A percentile compares a stretch with the other conserved stretches of the same genome.
These are phyloP conservation scores for Suhomyces canberraensis DNA, from an alignment of 805 yeast genomes.

Conservation along the genomic window DNA sequence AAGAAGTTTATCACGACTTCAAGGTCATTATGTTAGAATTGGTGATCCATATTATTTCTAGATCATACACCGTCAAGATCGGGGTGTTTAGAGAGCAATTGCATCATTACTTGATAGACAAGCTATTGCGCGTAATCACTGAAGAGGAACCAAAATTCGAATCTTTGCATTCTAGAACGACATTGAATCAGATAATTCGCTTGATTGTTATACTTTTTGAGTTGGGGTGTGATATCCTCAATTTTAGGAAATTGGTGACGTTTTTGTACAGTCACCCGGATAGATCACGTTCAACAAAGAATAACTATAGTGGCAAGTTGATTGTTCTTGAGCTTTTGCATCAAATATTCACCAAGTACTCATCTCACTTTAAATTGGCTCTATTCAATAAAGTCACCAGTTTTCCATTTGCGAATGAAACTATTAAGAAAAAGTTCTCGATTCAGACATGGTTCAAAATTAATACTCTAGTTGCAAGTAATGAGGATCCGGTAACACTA, in stretches of 20 bases:
- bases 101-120: conserved; percentile 19
- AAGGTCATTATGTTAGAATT: conserved; percentile 27
- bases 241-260: conserved; percentile 17
- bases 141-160: not conserved
- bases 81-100: conserved; percentile 18
- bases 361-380: conserved; percentile 27
- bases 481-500: conserved; percentile 14
- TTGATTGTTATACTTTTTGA: conserved; percentile 28
- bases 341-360: conserved; percentile 18
- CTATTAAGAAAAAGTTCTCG: conserved; percentile 25
- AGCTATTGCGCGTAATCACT: conserved; percentile 12
- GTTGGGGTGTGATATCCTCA: conserved; percentile 30
- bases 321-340: conserved; percentile 21
- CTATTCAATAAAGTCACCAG: conserved; percentile 20
- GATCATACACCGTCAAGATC: conserved; percentile 23
- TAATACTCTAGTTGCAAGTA: conserved; percentile 8
- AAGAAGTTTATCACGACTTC: conserved; percentile 25
- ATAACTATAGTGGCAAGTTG: conserved; percentile 10
- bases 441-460: conserved; percentile 42
- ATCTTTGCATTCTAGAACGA: conserved; percentile 7
- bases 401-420: conserved; percentile 20
- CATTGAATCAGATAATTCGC: conserved; percentile 18
- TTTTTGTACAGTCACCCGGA: conserved; percentile 10
- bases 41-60: conserved; percentile 18
- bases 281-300: conserved; percentile 1